Percentiles rank a stretch among this genome's conserved stretches.
These are phyloP conservation scores for Clitoria ternatea DNA, from an alignment of 306 rosid species.

Conservation along the genomic window DNA sequence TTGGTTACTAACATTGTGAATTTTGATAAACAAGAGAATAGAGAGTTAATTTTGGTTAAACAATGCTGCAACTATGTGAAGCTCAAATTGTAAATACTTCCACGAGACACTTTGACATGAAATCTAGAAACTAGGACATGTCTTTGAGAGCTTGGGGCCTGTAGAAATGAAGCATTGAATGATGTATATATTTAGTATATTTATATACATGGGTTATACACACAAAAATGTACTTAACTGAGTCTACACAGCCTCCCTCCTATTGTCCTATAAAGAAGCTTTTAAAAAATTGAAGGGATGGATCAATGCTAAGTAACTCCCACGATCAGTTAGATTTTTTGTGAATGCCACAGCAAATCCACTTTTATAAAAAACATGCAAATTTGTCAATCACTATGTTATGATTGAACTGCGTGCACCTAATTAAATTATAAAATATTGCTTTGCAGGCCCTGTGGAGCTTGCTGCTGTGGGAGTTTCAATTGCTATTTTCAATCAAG, in stretches of 20 bases:
- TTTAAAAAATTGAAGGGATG: background rate
- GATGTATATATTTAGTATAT: background rate
- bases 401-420: background rate
- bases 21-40: background rate
- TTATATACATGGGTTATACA: background rate
- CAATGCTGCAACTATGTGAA: background rate
- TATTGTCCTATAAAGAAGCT: background rate
- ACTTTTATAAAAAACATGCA: background rate
- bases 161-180: background rate
- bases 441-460: slow-evolving; percentile 63
- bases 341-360: background rate
- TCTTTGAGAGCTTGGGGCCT: background rate
- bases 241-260: background rate
- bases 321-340: background rate
- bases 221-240: background rate
- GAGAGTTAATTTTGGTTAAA: too few species aligned
- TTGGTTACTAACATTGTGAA: background rate
- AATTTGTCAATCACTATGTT: background rate
- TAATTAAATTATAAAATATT: background rate
- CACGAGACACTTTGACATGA: background rate
- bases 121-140: background rate
- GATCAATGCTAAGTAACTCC: background rate
- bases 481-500: slow-evolving; percentile 85
- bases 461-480: slow-evolving; percentile 94
- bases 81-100: background rate